phyloP scores from a whole-genome alignment of 495 filamentous ascomycete genomes.

The Acidomyces sp. region DNA sequence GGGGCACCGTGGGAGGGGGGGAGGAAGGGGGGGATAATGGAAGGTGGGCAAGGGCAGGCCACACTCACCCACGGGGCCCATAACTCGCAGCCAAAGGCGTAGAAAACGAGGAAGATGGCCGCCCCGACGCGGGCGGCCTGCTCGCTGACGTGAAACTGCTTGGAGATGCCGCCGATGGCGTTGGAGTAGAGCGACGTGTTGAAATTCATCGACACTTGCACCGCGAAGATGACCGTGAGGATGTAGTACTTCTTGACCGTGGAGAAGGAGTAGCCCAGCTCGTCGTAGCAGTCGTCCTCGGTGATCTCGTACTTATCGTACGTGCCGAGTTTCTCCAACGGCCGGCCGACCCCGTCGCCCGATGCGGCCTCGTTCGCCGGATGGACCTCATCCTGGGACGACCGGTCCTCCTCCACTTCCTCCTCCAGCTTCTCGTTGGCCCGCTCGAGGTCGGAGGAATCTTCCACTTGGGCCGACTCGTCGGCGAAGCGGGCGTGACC shows the following conservation, averaged over 20 bases:
- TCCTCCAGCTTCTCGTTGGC: slow-evolving; percentile 14
- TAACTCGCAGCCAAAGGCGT: slow-evolving; percentile 69
- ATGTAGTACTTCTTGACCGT: slow-evolving; percentile 65
- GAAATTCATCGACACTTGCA: slow-evolving; percentile 79
- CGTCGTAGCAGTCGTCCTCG: slow-evolving; percentile 49
- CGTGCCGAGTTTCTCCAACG: slow-evolving; percentile 20
- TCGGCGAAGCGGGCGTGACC: slow-evolving; percentile 6
- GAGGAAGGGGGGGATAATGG: no score
- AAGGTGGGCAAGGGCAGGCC: no score
- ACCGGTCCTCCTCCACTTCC: not conserved
- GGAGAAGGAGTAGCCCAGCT: slow-evolving; percentile 52
- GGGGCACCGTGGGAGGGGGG: no score
- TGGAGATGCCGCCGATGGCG: slow-evolving; percentile 45
- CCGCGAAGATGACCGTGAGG: slow-evolving; percentile 57
- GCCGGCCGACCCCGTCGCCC: not conserved
- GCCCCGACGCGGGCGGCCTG: slow-evolving; percentile 55
- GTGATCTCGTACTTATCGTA: slow-evolving; percentile 45
- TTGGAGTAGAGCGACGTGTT: slow-evolving; percentile 64
- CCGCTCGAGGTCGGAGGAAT: not conserved
- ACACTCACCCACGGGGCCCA: slow-evolving; percentile 49
- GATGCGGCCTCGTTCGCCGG: not conserved
- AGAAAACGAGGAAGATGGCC: slow-evolving; percentile 56
- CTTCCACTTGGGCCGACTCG: slow-evolving; percentile 3
- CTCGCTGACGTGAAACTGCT: slow-evolving; percentile 48
- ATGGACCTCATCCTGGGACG: not conserved